These are phyloP conservation scores for Tylopilus subfusipes DNA, from an alignment of 768 basidiomycete genomes.

Conservation along the genomic window DNA sequence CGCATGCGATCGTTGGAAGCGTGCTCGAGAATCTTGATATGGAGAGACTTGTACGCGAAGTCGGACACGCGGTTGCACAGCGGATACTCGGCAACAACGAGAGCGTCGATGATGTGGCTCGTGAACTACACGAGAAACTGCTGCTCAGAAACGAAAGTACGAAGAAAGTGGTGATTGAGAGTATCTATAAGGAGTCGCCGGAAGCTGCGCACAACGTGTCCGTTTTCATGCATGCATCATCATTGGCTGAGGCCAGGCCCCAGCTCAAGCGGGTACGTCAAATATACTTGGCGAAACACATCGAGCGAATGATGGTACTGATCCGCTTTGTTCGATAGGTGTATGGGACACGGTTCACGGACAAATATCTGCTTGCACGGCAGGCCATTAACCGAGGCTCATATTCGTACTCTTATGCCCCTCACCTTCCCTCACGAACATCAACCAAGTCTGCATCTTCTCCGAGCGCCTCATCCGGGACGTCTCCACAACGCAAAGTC, in stretches of 20 bases:
- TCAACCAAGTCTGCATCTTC: slow-evolving; percentile 36
- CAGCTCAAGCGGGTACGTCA: slow-evolving; percentile 69
- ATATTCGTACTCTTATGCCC: slow-evolving; percentile 54
- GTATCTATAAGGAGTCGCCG: slow-evolving; percentile 89
- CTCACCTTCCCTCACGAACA: slow-evolving; percentile 42
- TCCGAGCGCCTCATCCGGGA: slow-evolving; percentile 20
- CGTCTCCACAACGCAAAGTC: slow-evolving; percentile 74
- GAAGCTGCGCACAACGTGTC: slow-evolving; percentile 88
- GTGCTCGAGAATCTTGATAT: slow-evolving; percentile 98
- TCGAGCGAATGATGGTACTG: slow-evolving; percentile 1
- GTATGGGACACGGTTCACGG: slow-evolving; percentile 92
- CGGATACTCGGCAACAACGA: slow-evolving; percentile 91
- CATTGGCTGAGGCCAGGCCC: slow-evolving; percentile 70
- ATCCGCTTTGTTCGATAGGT: slow-evolving; percentile 49
- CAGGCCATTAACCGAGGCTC: slow-evolving; percentile 51
- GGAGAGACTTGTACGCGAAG: slow-evolving; percentile 93
- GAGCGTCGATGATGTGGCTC: slow-evolving; percentile 94
- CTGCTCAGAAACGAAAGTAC: slow-evolving; percentile 93
- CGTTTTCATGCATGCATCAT: slow-evolving; percentile 72
- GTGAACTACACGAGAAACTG: slow-evolving; percentile 88
- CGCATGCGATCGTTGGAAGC: slow-evolving; percentile 94
- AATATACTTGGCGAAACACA: background rate
- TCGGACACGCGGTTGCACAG: slow-evolving; percentile 89
- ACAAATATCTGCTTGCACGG: slow-evolving; percentile 85
- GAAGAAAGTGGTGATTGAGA: slow-evolving; percentile 94